Conservation (phyloP, 345 rosid species). For the Syzygium jambos region DNA sequence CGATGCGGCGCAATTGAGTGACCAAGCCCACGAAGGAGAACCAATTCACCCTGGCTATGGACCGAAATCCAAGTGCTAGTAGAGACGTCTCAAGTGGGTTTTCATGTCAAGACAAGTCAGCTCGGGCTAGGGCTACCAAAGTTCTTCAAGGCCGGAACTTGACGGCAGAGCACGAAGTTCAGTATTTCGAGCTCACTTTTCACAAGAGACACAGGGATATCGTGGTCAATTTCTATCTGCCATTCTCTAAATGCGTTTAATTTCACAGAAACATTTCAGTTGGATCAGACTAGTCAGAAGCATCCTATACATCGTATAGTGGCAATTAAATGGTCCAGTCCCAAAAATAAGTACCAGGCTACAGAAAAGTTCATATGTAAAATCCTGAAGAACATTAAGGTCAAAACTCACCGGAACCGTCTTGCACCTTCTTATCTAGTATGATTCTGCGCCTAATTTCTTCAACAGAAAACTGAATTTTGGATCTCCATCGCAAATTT, state of each 20-base stretch:
- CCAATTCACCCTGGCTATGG: slow-evolving; percentile 8
- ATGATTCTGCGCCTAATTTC: background rate
- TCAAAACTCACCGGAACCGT: background rate
- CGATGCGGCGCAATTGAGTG: slow-evolving; percentile 25
- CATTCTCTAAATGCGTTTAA: background rate
- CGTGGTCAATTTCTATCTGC: slow-evolving; percentile 39
- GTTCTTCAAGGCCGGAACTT: slow-evolving; percentile 9
- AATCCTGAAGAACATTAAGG: too few relatives aligned
- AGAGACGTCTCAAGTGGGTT: slow-evolving; percentile 24
- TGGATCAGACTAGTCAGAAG: too few relatives aligned
- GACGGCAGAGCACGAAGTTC: slow-evolving; percentile 15
- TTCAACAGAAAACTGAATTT: background rate
- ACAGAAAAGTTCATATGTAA: too few relatives aligned
- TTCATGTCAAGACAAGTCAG: slow-evolving; percentile 13
- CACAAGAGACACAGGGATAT: slow-evolving; percentile 42
- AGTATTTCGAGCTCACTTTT: slow-evolving; percentile 43
- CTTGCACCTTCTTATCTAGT: background rate
- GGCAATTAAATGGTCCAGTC: too few relatives aligned
- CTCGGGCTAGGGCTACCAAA: slow-evolving; percentile 23
- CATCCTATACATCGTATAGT: too few relatives aligned
- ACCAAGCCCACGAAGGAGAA: slow-evolving; percentile 45
- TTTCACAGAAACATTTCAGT: too few relatives aligned
- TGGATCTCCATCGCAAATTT: background rate
- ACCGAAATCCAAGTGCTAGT: too few relatives aligned
- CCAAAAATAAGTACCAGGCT: too few relatives aligned